Percentiles rank a stretch among this genome's conserved stretches.
Evolutionary conservation across 441 rosid genomes (phyloP).

Genomic region (Gossypium aridum): DNA sequence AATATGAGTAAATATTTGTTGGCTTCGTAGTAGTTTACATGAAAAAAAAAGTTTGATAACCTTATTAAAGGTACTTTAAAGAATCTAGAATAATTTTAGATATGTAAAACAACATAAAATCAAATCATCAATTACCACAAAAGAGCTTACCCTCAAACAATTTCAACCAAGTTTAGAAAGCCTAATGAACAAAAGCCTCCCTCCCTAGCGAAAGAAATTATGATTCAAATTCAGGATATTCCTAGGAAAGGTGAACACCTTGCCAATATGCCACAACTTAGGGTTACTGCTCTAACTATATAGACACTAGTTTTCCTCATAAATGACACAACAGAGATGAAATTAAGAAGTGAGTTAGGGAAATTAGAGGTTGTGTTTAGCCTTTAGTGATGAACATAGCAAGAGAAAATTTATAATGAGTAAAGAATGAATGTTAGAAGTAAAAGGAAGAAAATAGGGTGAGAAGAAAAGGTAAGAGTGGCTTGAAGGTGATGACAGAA

Average conservation of each 20-base stretch:
- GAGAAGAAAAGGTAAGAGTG: background rate
- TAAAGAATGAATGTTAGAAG: background rate
- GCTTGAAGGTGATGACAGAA: slow-evolving; percentile 69
- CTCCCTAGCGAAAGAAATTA: background rate
- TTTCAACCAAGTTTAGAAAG: background rate
- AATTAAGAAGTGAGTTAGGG: background rate
- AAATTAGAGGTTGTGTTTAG: background rate
- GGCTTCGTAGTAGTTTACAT: background rate
- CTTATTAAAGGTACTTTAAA: background rate
- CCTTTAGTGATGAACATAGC: background rate
- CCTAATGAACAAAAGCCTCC: background rate
- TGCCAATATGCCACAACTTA: too few relatives aligned
- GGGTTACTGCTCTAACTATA: background rate
- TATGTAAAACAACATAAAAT: background rate
- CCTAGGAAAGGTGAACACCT: too few relatives aligned
- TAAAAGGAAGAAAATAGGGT: background rate
- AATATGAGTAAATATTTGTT: background rate
- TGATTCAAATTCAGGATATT: too few relatives aligned
- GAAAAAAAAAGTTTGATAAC: background rate
- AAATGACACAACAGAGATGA: background rate
- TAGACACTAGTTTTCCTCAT: background rate
- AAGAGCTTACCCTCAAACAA: background rate
- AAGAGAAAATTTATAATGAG: background rate
- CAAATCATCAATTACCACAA: background rate
- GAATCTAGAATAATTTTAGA: background rate